phyloP scores from a whole-genome alignment of 257 asterid genomes.

The Verbascum thapsus region DNA sequence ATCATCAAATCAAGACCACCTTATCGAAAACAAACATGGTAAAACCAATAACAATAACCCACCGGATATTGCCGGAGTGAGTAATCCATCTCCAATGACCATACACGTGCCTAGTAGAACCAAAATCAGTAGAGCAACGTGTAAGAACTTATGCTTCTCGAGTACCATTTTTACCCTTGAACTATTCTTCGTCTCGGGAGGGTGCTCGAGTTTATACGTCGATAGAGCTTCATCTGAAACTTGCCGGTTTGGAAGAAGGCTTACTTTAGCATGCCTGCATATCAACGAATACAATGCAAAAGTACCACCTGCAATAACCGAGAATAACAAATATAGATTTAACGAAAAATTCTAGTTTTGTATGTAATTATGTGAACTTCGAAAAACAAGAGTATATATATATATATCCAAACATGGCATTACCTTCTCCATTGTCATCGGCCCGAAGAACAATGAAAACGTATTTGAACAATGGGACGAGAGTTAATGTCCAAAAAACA shows the following conservation, averaged over 20 bases:
- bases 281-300: conserved; percentile 91
- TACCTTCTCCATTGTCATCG: conserved; percentile 97
- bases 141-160: conserved; percentile 84
- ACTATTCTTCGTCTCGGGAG: conserved; percentile 59
- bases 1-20: conserved; percentile 20
- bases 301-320: conserved; percentile 82
- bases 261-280: conserved; percentile 95
- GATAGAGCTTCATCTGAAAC: conserved; percentile 89
- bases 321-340: conserved; percentile 1
- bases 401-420: not conserved
- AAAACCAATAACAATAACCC: conserved; percentile 3
- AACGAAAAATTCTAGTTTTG: no score
- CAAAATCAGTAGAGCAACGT: conserved; percentile 72
- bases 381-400: no score
- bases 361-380: no score
- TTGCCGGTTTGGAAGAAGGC: conserved; percentile 91
- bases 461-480: conserved; percentile 88
- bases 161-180: conserved; percentile 77
- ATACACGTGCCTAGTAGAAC: conserved; percentile 97
- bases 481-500: conserved; percentile 91
- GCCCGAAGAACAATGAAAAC: conserved; percentile 90
- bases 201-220: conserved; percentile 77
- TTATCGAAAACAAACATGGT: conserved; percentile 19
- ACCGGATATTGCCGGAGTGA: conserved; percentile 98
- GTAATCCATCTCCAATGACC: conserved; percentile 98